phyloP scores from a whole-genome alignment of 2,329 filamentous ascomycete genomes.

The Furcasterigmium sp. region DNA sequence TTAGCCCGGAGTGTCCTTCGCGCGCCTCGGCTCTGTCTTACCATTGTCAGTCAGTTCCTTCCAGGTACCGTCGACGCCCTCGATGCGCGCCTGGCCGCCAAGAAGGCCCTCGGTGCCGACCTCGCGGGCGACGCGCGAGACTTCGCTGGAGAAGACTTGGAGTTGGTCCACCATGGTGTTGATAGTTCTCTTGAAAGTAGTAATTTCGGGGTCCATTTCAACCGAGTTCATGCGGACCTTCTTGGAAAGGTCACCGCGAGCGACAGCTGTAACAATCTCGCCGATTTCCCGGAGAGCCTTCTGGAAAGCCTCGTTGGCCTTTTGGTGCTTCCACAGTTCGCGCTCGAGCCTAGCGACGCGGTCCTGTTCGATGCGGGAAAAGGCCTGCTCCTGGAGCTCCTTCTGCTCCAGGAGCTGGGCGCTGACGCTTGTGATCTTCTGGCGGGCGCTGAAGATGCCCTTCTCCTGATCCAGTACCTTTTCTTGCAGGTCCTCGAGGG shows the following conservation, averaged over 20 bases:
- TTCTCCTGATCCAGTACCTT: conserved; percentile 93
- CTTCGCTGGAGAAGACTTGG: conserved; percentile 93
- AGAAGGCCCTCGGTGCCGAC: conserved; percentile 94
- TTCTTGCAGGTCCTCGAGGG: conserved; percentile 79
- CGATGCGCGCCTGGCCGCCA: conserved; percentile 88
- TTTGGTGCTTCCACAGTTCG: conserved; percentile 93
- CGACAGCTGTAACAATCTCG: conserved; percentile 94
- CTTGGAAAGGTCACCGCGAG: conserved; percentile 91
- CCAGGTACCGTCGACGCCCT: conserved; percentile 94
- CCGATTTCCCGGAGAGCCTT: conserved; percentile 92
- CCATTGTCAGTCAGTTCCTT: conserved; percentile 90
- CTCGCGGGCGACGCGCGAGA: conserved; percentile 88
- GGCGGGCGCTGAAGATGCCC: conserved; percentile 80
- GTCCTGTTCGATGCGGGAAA: conserved; percentile 77
- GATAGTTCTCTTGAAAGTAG: conserved; percentile 95
- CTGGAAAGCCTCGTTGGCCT: conserved; percentile 97
- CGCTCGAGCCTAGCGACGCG: conserved; percentile 87
- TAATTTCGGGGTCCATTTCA: conserved; percentile 98
- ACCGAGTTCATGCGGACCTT: conserved; percentile 93
- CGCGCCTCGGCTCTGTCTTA: conserved; percentile 22
- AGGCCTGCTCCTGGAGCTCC: conserved; percentile 74
- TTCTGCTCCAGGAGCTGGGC: conserved; percentile 83
- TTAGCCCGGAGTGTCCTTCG: neutral
- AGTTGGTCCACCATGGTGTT: conserved; percentile 99
- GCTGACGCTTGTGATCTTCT: conserved; percentile 80